A percentile compares a stretch with the other conserved stretches of the same genome.
These are phyloP conservation scores for Helichrysum umbraculigerum DNA, from an alignment of 129 eudicot genomes.

Conservation along the genomic window DNA sequence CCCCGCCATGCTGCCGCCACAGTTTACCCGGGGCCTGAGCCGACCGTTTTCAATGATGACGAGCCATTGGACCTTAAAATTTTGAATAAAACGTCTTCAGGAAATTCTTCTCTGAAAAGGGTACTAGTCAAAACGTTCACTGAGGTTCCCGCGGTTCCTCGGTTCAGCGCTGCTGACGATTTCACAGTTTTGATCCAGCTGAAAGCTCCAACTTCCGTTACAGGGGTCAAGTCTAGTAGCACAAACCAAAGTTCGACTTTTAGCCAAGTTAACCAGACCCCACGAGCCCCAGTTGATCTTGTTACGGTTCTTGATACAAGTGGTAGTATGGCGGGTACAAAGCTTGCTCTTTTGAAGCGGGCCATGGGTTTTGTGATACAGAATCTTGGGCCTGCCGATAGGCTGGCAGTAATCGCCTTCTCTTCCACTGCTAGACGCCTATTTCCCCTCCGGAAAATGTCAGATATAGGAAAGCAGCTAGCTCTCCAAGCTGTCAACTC, in stretches of 20 bases:
- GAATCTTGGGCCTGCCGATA: conserved; percentile 79
- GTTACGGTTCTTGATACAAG: conserved; percentile 91
- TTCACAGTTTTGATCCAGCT: conserved; percentile 67
- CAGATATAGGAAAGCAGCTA: conserved; percentile 67
- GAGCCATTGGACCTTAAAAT: conserved; percentile 54
- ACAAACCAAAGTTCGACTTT: conserved; percentile 33
- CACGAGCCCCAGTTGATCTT: conserved; percentile 90
- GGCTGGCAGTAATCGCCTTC: conserved; percentile 81
- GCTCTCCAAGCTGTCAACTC: conserved; percentile 81
- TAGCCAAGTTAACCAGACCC: conserved; percentile 48
- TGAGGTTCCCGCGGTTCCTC: conserved; percentile 63
- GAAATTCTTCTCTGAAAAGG: conserved; percentile 30
- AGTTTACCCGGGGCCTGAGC: conserved; percentile 57
- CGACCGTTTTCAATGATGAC: conserved; percentile 62
- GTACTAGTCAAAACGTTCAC: conserved; percentile 57
- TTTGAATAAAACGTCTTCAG: conserved; percentile 28
- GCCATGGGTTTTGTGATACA: conserved; percentile 93
- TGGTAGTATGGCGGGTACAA: conserved; percentile 96
- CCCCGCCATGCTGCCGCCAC: conserved; percentile 45
- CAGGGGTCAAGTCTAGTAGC: conserved; percentile 40
- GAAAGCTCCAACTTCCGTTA: conserved; percentile 61
- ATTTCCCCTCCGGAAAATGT: conserved; percentile 74
- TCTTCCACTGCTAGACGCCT: conserved; percentile 89
- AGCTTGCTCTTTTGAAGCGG: conserved; percentile 76
- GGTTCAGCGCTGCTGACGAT: conserved; percentile 33